Evolutionary conservation across 139 green algal species (phyloP), one percentile per base, ranked within the genome.

Genomic region (Raphidocelis subcapitata): DNA sequence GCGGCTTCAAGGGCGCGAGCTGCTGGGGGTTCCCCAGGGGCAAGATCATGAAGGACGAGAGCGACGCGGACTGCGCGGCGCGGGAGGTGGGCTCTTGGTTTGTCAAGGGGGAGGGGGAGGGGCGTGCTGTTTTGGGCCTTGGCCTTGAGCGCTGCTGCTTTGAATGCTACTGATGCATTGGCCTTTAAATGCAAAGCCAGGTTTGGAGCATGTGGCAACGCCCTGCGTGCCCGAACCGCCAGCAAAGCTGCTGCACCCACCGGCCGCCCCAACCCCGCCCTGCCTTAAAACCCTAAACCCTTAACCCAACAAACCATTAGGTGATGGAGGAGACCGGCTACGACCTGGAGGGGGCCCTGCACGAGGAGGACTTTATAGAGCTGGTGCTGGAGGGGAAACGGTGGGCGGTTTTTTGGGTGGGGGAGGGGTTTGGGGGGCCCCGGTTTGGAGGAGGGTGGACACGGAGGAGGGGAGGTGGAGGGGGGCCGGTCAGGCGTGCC

Each of bases 1-100:
- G 86, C 23, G 94, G 94, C 12, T 94, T 80, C 69, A 90, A 91
- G 60, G 72, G 79, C 54, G 77, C 75, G 37, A 80, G 84, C n/a
- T 81, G 79, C 32, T 98, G 95, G 95, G 91, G 94, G 49, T 98
- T 98, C 81, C 94, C 94, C 0, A 87, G 87, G 18, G 94, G 94
- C 55, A 98, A 98, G 77, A 82, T 97, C 47, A 89, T 90, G 80
- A 87, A 91, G 56, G 85, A 88, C 29, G 94, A 98, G 76, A 79
- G 76, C 2, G 92, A 97, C 67, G 62, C 74, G 3, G 74, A 86
- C 31, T 98, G 93, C 79, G 94, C 94, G 3, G 70, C 86, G 20
- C 84, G 94, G n/a, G 94, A 98, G 88, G 93, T 95, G 70, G 23
- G 73, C 33, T 8, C 18, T 49, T 8, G 41, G 41, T 49, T 3